Evolutionary conservation across 164 flowering plant species (phyloP).

Genomic region (Sextonia rubra): DNA sequence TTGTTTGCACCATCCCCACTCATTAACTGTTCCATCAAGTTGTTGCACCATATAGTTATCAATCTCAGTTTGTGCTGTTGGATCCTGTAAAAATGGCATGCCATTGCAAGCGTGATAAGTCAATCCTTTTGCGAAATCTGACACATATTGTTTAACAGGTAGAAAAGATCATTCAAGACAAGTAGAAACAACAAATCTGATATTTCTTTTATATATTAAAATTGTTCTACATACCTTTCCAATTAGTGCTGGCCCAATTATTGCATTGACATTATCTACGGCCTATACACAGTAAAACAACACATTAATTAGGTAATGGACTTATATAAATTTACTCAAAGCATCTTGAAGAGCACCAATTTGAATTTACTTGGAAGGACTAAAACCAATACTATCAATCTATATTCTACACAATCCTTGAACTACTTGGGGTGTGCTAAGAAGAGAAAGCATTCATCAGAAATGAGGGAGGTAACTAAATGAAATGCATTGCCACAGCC

Average conservation of each 20-base stretch:
- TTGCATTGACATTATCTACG: slow-evolving; percentile 50
- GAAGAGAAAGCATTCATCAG: no score
- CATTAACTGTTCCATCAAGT: slow-evolving; percentile 48
- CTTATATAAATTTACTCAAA: neutral
- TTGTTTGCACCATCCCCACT: slow-evolving; percentile 55
- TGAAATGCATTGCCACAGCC: no score
- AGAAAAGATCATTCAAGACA: no score
- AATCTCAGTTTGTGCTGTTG: slow-evolving; percentile 34
- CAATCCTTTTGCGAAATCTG: neutral
- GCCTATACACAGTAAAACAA: slow-evolving; percentile 27
- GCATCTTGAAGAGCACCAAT: no score
- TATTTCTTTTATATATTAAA: no score
- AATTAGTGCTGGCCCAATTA: slow-evolving; percentile 53
- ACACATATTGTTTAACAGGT: neutral
- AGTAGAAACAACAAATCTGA: no score
- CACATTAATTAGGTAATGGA: neutral
- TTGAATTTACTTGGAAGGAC: no score
- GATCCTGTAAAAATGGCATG: slow-evolving; percentile 25
- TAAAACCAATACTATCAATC: no score
- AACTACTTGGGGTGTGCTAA: no score
- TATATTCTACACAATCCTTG: no score
- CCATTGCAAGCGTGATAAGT: neutral
- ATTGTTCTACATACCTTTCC: slow-evolving; percentile 37
- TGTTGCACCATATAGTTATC: slow-evolving; percentile 50
- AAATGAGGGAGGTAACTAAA: no score